phyloP scores from a whole-genome alignment of 2,329 filamentous ascomycete species.

The Zalaria sp. region DNA sequence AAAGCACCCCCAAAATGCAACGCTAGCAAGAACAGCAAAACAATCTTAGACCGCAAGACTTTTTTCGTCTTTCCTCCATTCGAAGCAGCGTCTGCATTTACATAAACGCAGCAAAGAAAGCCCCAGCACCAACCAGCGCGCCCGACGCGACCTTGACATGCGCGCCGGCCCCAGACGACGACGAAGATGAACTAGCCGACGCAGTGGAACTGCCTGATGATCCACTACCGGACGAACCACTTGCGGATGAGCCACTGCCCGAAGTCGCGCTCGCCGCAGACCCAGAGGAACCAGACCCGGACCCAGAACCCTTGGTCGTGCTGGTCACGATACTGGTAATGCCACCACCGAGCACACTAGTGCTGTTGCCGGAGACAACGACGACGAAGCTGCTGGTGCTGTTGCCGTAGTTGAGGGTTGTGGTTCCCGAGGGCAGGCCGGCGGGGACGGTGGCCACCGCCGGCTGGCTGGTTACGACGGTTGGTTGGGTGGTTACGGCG shows the following conservation, averaged over 20 bases:
- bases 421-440: constrained; percentile 20
- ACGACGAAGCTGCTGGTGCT: constrained; percentile 17
- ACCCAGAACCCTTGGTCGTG: constrained; percentile 1
- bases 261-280: constrained; percentile 1
- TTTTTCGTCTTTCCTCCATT: too few species aligned
- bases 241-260: constrained; percentile 3
- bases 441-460: constrained; percentile 27
- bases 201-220: constrained; percentile 10
- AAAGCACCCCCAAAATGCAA: too few species aligned
- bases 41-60: too few species aligned
- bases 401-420: constrained; percentile 17
- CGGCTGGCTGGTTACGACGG: constrained; percentile 21
- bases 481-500: constrained; percentile 19
- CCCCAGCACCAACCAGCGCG: constrained; percentile 21
- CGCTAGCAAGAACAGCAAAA: too few species aligned
- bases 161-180: constrained; percentile 12
- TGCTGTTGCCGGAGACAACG: constrained; percentile 17
- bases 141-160: constrained; percentile 17
- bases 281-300: constrained; percentile 6
- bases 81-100: constrained; percentile 8
- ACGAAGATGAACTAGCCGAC: constrained; percentile 10
- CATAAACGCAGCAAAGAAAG: constrained; percentile 21
- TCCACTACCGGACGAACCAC: neutral
- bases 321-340: constrained; percentile 8
- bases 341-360: constrained; percentile 15